A percentile compares a stretch with the other conserved stretches of the same genome.
phyloP scores from a whole-genome alignment of 176 grass and related monocot species.

The Phyllostachys edulis region DNA sequence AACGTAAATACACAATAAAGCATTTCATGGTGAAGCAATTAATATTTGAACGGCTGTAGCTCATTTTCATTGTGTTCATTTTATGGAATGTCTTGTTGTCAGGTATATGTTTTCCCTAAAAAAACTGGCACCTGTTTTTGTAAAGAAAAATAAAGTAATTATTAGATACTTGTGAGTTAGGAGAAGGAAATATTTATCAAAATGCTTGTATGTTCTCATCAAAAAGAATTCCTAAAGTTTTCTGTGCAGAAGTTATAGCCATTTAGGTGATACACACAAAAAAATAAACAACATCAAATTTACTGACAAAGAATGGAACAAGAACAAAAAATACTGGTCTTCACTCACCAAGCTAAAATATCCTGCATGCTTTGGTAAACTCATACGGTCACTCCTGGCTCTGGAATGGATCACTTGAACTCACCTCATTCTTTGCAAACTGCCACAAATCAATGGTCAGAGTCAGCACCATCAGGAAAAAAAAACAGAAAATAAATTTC shows the following conservation, averaged over 20 bases:
- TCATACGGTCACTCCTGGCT: slow-evolving; percentile 57
- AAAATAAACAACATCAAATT: background rate
- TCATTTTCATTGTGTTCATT: background rate
- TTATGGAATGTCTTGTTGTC: background rate
- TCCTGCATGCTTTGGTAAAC: slow-evolving; percentile 17
- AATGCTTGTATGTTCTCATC: background rate
- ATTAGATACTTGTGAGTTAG: background rate
- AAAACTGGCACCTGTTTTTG: background rate
- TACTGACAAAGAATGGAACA: background rate
- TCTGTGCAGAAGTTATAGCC: background rate
- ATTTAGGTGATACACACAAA: background rate
- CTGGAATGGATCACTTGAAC: slow-evolving; percentile 78
- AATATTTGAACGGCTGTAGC: background rate
- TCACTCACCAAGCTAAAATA: slow-evolving; percentile 33
- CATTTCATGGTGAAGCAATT: background rate
- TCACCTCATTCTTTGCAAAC: slow-evolving; percentile 89
- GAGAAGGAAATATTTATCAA: background rate
- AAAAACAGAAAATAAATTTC: slow-evolving; percentile 22
- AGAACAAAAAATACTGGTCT: background rate
- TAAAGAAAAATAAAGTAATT: background rate
- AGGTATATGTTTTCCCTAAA: background rate
- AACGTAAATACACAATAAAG: background rate
- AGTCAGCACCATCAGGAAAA: slow-evolving; percentile 10
- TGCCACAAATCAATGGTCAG: slow-evolving; percentile 37
- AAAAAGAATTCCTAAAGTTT: background rate